A percentile compares a stretch with the other conserved stretches of the same genome.
Conservation (phyloP, 2,329 filamentous ascomycete species). For the Aciculosporium take region DNA sequence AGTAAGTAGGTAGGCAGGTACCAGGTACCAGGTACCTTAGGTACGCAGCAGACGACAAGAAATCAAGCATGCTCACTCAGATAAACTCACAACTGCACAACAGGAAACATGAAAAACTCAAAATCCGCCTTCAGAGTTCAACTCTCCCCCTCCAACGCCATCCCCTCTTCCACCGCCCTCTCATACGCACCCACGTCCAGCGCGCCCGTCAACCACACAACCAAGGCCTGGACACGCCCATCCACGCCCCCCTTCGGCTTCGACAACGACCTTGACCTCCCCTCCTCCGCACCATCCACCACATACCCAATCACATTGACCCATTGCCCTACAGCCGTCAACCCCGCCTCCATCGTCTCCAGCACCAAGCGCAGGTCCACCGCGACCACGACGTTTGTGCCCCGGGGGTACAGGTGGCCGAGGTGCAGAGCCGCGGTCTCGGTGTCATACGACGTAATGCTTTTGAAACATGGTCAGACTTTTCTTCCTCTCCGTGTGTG, state of each 20-base stretch:
- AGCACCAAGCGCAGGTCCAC: constrained; percentile 64
- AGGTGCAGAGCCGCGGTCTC: constrained; percentile 48
- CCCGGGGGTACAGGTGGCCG: constrained; percentile 48
- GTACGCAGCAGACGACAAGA: no score
- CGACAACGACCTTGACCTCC: no score
- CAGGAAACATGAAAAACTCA: no score
- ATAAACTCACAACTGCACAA: no score
- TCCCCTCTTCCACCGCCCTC: constrained; percentile 30
- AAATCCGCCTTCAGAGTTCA: no score
- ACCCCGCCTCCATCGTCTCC: constrained; percentile 44
- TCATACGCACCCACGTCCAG: constrained; percentile 62
- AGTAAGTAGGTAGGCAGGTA: no score
- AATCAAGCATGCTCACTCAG: no score
- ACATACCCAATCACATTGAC: constrained; percentile 80
- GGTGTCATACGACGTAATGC: constrained; percentile 37
- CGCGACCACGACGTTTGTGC: constrained; percentile 31
- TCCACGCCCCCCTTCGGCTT: neutral
- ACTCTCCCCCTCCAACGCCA: neutral
- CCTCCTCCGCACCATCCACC: constrained; percentile 10
- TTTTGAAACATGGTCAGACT: constrained; percentile 13
- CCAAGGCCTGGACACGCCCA: constrained; percentile 53
- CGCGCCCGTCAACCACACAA: constrained; percentile 64
- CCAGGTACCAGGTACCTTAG: no score
- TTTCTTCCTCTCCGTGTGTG: neutral
- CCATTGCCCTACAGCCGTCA: constrained; percentile 67